Evolutionary conservation across 2,329 filamentous ascomycete species (phyloP).

Genomic region (Beauveria caledonica): DNA sequence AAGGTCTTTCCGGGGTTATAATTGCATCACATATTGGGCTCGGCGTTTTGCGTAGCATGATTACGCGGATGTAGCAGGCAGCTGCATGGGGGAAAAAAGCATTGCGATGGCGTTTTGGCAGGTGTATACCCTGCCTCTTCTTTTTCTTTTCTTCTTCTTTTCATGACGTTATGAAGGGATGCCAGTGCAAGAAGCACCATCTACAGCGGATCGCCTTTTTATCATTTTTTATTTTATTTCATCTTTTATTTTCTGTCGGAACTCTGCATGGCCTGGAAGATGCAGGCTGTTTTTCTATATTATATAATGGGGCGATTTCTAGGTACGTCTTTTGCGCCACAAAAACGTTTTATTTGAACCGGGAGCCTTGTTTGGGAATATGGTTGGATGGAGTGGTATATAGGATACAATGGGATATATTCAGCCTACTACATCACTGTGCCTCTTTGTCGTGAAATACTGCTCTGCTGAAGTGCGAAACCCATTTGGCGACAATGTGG

Average conservation of each 20-base stretch:
- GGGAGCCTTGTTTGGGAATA: not conserved
- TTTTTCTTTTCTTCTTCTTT: not conserved
- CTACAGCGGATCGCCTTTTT: not conserved
- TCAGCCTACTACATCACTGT: too few relatives aligned
- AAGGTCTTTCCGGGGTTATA: conserved; percentile 34
- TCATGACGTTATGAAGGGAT: conserved; percentile 7
- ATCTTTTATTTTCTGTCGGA: not conserved
- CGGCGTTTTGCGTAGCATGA: not conserved
- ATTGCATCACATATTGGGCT: not conserved
- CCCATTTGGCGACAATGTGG: too few relatives aligned
- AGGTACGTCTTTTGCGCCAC: not conserved
- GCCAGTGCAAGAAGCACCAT: not conserved
- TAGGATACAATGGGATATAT: too few relatives aligned
- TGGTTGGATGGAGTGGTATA: not conserved
- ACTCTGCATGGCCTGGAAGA: not conserved
- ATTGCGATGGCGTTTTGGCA: conserved; percentile 6
- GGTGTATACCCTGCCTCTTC: not conserved
- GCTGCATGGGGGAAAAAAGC: not conserved
- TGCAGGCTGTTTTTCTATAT: not conserved
- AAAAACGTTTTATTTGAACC: not conserved
- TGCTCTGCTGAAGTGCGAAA: too few relatives aligned
- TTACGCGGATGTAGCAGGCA: not conserved
- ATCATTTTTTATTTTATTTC: not conserved
- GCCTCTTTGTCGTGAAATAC: not conserved
- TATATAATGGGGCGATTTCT: not conserved